Percentiles rank a stretch among this genome's conserved stretches.
Evolutionary conservation across 1,284 basidiomycete species (phyloP).

Genomic region (Abortiporus biennis): DNA sequence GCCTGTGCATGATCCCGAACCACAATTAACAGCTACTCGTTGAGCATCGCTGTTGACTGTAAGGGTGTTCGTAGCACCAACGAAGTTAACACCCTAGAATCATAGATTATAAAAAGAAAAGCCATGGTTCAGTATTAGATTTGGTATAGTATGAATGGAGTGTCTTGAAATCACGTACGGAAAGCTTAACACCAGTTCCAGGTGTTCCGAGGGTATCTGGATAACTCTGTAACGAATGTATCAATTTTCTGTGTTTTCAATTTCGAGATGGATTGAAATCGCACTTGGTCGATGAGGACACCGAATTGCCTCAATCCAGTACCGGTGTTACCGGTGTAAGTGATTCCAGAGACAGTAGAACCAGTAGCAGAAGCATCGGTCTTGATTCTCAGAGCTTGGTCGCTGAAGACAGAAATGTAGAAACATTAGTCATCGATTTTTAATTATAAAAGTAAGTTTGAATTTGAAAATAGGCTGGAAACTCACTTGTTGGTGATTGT

Average conservation of each 20-base stretch:
- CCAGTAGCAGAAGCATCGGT: conserved; percentile 27
- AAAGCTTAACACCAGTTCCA: conserved; percentile 27
- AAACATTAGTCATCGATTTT: background rate
- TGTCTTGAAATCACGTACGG: too few relatives aligned
- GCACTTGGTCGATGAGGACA: conserved; percentile 31
- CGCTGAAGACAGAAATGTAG: conserved; percentile 15
- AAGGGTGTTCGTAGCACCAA: conserved; percentile 20
- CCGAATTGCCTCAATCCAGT: conserved; percentile 27
- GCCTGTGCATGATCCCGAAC: conserved; percentile 25
- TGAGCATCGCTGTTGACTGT: conserved; percentile 21
- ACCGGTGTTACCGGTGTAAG: conserved; percentile 27
- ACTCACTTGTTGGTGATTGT: conserved; percentile 27
- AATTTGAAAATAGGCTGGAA: background rate
- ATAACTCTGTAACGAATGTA: conserved; percentile 24
- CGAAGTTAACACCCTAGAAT: conserved; percentile 24
- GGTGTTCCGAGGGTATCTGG: conserved; percentile 32
- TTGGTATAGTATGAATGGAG: background rate
- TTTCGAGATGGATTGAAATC: background rate
- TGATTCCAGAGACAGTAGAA: conserved; percentile 29
- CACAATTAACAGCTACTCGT: conserved; percentile 27
- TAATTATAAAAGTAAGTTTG: background rate
- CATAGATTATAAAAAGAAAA: background rate
- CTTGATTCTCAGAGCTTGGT: conserved; percentile 37
- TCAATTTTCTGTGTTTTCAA: background rate
- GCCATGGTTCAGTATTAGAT: too few relatives aligned